Conservation (phyloP, 257 asterid species). For the Rehmannia glutinosa region DNA sequence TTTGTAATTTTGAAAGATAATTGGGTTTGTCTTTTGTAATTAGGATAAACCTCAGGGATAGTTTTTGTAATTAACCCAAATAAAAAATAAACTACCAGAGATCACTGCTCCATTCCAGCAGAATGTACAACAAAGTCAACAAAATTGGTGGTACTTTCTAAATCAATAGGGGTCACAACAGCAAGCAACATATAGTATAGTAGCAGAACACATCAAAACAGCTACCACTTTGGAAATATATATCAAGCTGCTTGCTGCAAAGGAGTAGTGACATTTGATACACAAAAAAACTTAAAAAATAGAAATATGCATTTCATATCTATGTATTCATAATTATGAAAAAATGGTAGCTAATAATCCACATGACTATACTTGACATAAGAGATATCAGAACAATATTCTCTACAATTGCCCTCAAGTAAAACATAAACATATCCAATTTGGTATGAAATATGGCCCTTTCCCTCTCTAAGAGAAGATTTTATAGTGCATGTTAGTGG, state of each 20-base stretch:
- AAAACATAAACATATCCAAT: not conserved
- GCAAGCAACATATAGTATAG: not conserved
- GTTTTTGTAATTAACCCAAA: no score
- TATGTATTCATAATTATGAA: not conserved
- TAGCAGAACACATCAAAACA: not conserved
- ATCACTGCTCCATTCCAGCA: not conserved
- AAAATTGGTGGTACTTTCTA: not conserved
- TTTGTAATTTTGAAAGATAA: no score
- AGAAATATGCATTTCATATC: not conserved
- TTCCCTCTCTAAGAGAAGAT: not conserved
- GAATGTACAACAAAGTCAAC: not conserved
- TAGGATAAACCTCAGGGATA: no score
- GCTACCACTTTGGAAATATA: not conserved
- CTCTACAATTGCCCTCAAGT: constrained; percentile 24
- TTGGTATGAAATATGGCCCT: no score
- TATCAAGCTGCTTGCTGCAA: not conserved
- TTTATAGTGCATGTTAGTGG: not conserved
- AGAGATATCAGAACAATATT: constrained; percentile 16
- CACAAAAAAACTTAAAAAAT: no score
- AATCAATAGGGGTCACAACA: not conserved
- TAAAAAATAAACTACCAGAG: no score
- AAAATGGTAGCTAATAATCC: not conserved
- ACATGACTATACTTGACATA: not conserved
- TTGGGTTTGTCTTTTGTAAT: no score
- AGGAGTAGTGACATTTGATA: no score